Conservation (phyloP, 176 grass and related monocot genomes). For the Thalia dealbata region DNA sequence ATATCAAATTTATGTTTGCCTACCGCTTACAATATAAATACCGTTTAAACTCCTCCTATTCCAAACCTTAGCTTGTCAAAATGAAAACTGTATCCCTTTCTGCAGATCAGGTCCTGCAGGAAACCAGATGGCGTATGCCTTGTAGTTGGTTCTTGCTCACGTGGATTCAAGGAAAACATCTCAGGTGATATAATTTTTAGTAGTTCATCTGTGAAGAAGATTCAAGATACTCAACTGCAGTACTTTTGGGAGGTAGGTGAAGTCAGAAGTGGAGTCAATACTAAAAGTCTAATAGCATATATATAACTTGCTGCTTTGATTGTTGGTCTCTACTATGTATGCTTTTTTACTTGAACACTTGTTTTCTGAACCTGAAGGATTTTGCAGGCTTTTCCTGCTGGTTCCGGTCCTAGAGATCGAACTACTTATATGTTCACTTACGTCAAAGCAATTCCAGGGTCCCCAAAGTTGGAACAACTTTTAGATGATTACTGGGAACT, state of each 20-base stretch:
- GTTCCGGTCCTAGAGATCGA: conserved; percentile 67
- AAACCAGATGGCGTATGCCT: conserved; percentile 96
- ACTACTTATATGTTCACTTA: conserved; percentile 99
- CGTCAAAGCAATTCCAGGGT: conserved; percentile 51
- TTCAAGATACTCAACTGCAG: conserved; percentile 52
- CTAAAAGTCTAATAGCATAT: not conserved
- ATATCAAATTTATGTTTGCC: not conserved
- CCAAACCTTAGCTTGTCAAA: not conserved
- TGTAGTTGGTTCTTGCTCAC: conserved; percentile 76
- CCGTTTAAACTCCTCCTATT: not conserved
- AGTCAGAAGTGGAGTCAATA: not conserved
- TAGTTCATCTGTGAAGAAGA: conserved; percentile 49
- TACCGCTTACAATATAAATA: not conserved
- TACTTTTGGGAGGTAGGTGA: conserved; percentile 90
- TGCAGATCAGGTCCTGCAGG: conserved; percentile 51
- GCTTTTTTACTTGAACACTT: not conserved
- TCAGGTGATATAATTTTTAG: conserved; percentile 85
- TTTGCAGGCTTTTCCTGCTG: conserved; percentile 81
- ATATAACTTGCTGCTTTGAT: not conserved
- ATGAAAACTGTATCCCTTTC: conserved; percentile 25
- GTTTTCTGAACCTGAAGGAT: conserved; percentile 17
- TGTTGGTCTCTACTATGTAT: not conserved
- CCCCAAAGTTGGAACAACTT: conserved; percentile 75
- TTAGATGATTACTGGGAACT: conserved; percentile 87
- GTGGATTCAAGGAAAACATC: conserved; percentile 63